Evolutionary conservation across 2,329 filamentous ascomycete species (phyloP).

Genomic region (Cladosporium sp.): DNA sequence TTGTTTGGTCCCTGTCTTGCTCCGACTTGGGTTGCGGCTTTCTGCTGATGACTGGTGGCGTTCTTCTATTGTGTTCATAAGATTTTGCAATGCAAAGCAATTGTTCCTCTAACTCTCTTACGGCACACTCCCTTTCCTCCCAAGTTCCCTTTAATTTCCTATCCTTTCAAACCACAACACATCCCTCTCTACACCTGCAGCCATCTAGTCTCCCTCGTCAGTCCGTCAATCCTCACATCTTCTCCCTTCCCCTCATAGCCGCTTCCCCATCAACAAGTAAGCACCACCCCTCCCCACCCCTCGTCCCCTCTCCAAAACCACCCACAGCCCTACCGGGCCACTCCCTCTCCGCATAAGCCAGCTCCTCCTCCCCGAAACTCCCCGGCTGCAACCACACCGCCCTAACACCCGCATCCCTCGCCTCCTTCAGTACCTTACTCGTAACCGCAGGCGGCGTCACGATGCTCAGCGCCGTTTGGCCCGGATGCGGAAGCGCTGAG

Average conservation of each 20-base stretch:
- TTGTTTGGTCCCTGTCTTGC: neutral
- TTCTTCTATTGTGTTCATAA: no score
- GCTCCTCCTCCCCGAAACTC: slow-evolving; percentile 69
- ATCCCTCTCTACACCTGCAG: neutral
- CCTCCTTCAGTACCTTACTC: slow-evolving; percentile 66
- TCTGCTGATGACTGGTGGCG: neutral
- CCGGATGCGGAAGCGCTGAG: slow-evolving; percentile 57
- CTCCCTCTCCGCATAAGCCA: slow-evolving; percentile 61
- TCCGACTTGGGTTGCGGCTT: neutral
- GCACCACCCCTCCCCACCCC: slow-evolving; percentile 73
- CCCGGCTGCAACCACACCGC: slow-evolving; percentile 89
- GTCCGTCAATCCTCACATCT: slow-evolving; percentile 1
- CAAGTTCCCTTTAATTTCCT: no score
- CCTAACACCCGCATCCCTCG: slow-evolving; percentile 63
- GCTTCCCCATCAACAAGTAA: slow-evolving; percentile 76
- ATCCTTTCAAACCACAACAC: neutral
- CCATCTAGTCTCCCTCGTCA: neutral
- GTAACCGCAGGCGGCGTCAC: slow-evolving; percentile 82
- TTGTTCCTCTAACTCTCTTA: neutral
- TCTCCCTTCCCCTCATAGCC: slow-evolving; percentile 49
- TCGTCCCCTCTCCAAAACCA: slow-evolving; percentile 59
- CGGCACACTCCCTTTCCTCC: neutral
- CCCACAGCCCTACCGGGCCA: slow-evolving; percentile 64
- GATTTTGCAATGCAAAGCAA: no score
- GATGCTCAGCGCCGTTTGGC: slow-evolving; percentile 70